A percentile compares a stretch with the other conserved stretches of the same genome.
phyloP scores from a whole-genome alignment of 1,139 yeast species.

The Blastobotrys arbuscula region DNA sequence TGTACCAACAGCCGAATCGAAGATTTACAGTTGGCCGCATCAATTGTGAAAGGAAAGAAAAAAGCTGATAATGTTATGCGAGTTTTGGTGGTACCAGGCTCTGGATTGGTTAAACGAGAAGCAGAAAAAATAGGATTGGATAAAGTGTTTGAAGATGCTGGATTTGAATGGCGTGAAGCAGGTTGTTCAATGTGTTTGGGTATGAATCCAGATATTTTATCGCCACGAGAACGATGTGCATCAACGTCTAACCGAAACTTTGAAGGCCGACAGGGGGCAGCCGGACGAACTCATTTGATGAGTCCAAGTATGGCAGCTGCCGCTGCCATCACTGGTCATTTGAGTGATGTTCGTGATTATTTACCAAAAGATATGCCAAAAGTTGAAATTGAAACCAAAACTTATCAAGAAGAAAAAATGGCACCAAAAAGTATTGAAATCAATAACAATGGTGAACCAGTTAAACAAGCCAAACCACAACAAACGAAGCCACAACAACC shows the following conservation, averaged over 20 bases:
- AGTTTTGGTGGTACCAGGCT: conserved; percentile 94
- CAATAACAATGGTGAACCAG: conserved; percentile 28
- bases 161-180: conserved; percentile 98
- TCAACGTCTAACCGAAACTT: conserved; percentile 97
- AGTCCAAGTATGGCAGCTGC: conserved; percentile 99
- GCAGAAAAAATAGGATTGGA: conserved; percentile 95
- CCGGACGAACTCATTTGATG: conserved; percentile 94
- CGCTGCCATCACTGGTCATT: conserved; percentile 88
- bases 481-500: conserved; percentile 16
- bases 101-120: conserved; percentile 86
- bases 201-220: conserved; percentile 96
- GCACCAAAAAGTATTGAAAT: conserved; percentile 33
- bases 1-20: conserved; percentile 98
- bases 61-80: conserved; percentile 76
- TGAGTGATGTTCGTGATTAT: conserved; percentile 83
- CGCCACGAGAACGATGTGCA: conserved; percentile 96
- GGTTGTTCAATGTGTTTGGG: conserved; percentile 99
- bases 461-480: not conserved
- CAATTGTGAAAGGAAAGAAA: conserved; percentile 84
- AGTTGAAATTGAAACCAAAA: conserved; percentile 56
- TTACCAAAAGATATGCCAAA: conserved; percentile 58
- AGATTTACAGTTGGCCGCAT: conserved; percentile 93
- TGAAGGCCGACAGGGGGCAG: conserved; percentile 98
- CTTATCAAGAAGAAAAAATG: conserved; percentile 66
- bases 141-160: conserved; percentile 84